Evolutionary conservation across 495 filamentous ascomycete genomes (phyloP), one percentile per base, ranked within the genome.

Genomic region (Xylaria scruposa): DNA sequence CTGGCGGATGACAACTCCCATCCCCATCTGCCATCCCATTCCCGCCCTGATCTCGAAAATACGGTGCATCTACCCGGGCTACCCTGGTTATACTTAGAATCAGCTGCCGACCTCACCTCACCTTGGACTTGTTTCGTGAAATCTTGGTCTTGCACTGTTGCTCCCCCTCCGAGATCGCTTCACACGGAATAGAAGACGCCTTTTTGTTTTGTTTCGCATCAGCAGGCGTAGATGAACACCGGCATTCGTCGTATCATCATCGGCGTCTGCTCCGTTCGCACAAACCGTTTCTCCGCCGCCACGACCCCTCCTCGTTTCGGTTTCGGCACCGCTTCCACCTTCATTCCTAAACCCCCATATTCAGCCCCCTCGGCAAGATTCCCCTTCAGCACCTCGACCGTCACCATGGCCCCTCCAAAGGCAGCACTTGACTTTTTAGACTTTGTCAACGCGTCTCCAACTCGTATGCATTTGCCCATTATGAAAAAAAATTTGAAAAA

Each of bases 391-490:
- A 72, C 74, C 36, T 54, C 78, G 19, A 24, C 79, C 42, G 24
- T 72, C 68, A 80, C 75, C 67, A 91, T 93, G 90, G 85, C 89
- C 54, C 86, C 88, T 29, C 87, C 87, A 65, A 81, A 87, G 42
- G 85, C 90, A 65, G 94, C 93, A 64, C 83, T 92, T 82, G 93
- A 94, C 81, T 97, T 99, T 77, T 81, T 98, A 76, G 91, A 92
- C 79, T 99, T 97, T 84, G 90, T 99, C 79, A 96, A 98, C 82
- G 91, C 91, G 67, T 97, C 94, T 62, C 96, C 97, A 15, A 97
- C 95, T 70, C 95, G 96, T 99, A 89, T 72, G 91, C 73, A 31
- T 38, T 53, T 42, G 31, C 68, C 29, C 24, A 38, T 26, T 31
- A 49, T 31, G 31, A 17, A 44, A 51, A 31, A 31, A 31, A 31